Evolutionary conservation across 257 asterid species (phyloP), one percentile per base, ranked within the genome.

Genomic region (Penstemon eatonii): DNA sequence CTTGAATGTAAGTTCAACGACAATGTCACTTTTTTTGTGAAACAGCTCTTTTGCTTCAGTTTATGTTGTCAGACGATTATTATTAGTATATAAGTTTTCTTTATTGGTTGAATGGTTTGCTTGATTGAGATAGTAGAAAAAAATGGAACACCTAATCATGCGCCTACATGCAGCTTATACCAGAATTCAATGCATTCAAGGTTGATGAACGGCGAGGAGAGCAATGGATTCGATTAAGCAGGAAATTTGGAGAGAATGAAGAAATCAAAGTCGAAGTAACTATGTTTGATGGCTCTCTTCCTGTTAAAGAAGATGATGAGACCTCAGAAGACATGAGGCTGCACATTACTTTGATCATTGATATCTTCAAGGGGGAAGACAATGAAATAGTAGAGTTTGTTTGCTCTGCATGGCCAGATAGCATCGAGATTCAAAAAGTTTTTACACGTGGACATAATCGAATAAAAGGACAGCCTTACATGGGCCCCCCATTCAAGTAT

Each of bases 221-320:
- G 79, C 91, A 88, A 75, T 93, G 97, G 97, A 85, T 90, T 60
- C 80, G 75, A 65, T 71, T 93, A 65, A 83, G 60, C 56, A 79
- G 80, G 75, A 91, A 85, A 78, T 87, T 79, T 46, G 84, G 87
- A 60, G 92, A 76, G 49, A 72, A 71, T 47, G 99, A 93, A 86
- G 96, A 89, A 58, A 87, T 93, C 71, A 91, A 83, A 72, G 72
- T 93, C 13, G 99, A 93, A 80, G 97, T 81, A 57, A 93, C 97
- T 46, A 90, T 93, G 96, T 89, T 88, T 55, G 97, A 91, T 79
- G 89, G 84, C 19, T 76, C 87, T 33, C 33, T 85, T 62, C 94
- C 91, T 11, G 59, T 83, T 60, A 79, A 82, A 71, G 80, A 84
- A 80, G 57, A 71, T 10, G 87, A 82, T 38, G 86, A 80, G 9